Evolutionary conservation across 2,329 filamentous ascomycete species (phyloP), one percentile per base, ranked within the genome.

Genomic region (Magnaporthiopsis poae): DNA sequence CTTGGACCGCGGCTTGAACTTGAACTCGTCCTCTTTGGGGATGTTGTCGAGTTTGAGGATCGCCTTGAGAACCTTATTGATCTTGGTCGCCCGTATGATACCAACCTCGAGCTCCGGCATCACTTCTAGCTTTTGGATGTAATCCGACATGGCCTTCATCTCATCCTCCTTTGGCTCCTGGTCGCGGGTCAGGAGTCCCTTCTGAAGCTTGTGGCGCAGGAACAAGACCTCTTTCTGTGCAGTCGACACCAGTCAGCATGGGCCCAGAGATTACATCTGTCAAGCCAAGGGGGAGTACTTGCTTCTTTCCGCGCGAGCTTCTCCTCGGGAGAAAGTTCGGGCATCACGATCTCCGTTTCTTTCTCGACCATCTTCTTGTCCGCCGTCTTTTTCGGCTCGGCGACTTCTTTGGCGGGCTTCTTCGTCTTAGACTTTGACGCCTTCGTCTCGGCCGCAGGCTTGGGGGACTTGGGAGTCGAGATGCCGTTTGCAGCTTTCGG

Each of bases 11-110:
- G 88, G 82, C 80, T 95, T 96, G 85, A 99, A 97, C 66, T 90
- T 81, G 77, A 89, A 96, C 71, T 96, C 90, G 52, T 93, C 90
- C 70, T 99, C 95, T 68, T 88, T 89, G 5, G 93, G 93, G 71
- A 99, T 96, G 3, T 84, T 84, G 61, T 88, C 85, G 11, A 99
- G 82, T 81, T 96, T 97, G 73, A 97, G 81, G 71, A 99, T 95
- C 5, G 90, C 92, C 80, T 96, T 96, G 67, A 99, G 84, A 13
- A 99, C 94, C 81, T 99, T 99, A 86, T 98, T 94, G 78, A 99
- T 97, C 84, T 98, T 99, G 69, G 95, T 99, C 18, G 81, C 82
- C 69, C 91, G 88, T 73, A 98, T 96, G 72, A 97, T 95, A 70
- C 88, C 87, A 36, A 90, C 91, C 75, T 98, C 94, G 5, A 98